phyloP scores from a whole-genome alignment of 257 asterid species.

The Coffea eugenioides region DNA sequence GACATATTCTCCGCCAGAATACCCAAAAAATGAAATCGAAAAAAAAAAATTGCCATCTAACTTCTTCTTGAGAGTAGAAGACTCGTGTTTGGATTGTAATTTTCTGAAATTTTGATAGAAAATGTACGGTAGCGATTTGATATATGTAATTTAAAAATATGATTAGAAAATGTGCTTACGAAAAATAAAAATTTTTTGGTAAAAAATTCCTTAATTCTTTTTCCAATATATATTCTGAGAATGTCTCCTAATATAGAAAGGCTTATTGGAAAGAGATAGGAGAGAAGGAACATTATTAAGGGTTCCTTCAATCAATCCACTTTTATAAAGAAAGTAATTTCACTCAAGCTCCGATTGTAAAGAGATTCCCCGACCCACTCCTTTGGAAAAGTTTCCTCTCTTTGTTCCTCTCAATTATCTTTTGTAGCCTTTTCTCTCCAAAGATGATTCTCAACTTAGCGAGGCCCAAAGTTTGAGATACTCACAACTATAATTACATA shows the following conservation, averaged over 20 bases:
- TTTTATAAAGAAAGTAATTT: not conserved
- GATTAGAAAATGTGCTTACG: no score
- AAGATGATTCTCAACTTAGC: not conserved
- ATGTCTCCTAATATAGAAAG: not conserved
- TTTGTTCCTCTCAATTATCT: not conserved
- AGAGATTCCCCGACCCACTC: not conserved
- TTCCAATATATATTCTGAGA: not conserved
- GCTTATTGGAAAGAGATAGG: not conserved
- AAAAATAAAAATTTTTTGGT: no score
- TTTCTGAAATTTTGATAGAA: no score
- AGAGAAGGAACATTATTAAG: conserved; percentile 2
- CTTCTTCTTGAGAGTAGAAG: not conserved
- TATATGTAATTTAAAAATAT: no score
- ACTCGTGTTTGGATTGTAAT: no score
- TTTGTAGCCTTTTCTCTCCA: not conserved
- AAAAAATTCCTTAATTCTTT: not conserved
- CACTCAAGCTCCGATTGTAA: not conserved
- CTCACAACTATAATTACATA: not conserved
- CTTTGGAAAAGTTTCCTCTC: not conserved
- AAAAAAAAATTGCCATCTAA: not conserved
- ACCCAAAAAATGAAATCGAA: not conserved
- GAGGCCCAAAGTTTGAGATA: not conserved
- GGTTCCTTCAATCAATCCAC: not conserved
- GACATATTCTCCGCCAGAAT: not conserved
- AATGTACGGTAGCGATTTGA: no score